A percentile compares a stretch with the other conserved stretches of the same genome.
These are phyloP conservation scores for Podaxis carcinomalis DNA, from an alignment of 768 basidiomycete species.

Conservation along the genomic window DNA sequence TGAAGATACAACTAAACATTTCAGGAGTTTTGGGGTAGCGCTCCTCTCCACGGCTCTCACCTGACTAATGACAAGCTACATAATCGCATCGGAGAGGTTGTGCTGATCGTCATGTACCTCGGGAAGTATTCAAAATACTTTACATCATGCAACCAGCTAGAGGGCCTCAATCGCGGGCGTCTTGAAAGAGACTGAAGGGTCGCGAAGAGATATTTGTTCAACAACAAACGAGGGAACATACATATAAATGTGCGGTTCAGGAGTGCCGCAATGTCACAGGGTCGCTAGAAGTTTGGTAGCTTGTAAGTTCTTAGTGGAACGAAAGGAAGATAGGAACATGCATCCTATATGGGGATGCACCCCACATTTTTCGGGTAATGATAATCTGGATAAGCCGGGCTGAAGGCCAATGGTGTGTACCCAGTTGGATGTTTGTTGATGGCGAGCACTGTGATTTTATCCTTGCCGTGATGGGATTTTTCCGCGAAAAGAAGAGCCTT, in stretches of 20 bases:
- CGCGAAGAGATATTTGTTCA: too few relatives aligned
- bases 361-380: not conserved
- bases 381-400: not conserved
- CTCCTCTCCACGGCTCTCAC: not conserved
- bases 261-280: too few relatives aligned
- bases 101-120: too few relatives aligned
- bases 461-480: not conserved
- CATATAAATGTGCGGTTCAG: too few relatives aligned
- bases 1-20: not conserved
- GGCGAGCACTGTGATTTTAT: not conserved
- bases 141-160: too few relatives aligned
- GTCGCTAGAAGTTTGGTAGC: too few relatives aligned
- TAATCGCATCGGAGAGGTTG: too few relatives aligned
- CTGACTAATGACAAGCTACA: not conserved
- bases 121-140: too few relatives aligned
- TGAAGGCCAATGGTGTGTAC: too few relatives aligned
- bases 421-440: not conserved
- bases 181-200: too few relatives aligned
- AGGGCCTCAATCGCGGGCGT: too few relatives aligned
- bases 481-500: not conserved
- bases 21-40: not conserved
- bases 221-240: too few relatives aligned
- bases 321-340: not conserved
- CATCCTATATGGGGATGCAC: not conserved
- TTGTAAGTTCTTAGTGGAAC: not conserved